phyloP scores from a whole-genome alignment of 139 green algal species.

The Micractinium sp. region DNA sequence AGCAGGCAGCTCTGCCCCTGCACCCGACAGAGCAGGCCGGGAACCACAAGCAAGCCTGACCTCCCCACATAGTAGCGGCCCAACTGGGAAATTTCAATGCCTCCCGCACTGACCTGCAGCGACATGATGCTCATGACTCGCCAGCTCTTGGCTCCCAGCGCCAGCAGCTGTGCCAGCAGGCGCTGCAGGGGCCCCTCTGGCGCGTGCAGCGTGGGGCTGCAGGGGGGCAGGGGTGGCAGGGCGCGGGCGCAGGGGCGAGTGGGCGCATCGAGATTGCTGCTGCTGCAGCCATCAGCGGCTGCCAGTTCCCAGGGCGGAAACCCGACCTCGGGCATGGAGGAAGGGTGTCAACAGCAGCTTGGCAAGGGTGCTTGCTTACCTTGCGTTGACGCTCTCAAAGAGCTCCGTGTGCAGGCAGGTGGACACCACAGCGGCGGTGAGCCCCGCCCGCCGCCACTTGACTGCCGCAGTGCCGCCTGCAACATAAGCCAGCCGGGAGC shows the following conservation, averaged over 20 bases:
- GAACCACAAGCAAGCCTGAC: too few relatives aligned
- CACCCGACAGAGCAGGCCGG: too few relatives aligned
- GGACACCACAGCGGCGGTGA: slow-evolving; percentile 44
- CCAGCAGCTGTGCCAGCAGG: slow-evolving; percentile 15
- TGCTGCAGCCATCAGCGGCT: too few relatives aligned
- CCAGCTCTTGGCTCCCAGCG: slow-evolving; percentile 16
- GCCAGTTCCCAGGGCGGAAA: too few relatives aligned
- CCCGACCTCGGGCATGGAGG: too few relatives aligned
- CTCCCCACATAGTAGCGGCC: too few relatives aligned
- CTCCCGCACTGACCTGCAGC: slow-evolving; percentile 4
- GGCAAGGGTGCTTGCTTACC: not conserved
- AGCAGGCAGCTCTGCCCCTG: too few relatives aligned
- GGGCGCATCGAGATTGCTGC: not conserved
- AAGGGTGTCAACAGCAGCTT: too few relatives aligned
- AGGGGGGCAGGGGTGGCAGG: not conserved
- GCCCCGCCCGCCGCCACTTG: slow-evolving; percentile 11
- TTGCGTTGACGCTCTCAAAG: not conserved
- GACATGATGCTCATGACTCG: not conserved
- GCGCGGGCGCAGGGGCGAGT: not conserved
- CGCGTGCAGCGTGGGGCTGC: not conserved
- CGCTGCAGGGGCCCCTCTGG: not conserved
- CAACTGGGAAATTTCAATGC: too few relatives aligned
- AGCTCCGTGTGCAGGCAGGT: slow-evolving; percentile 54
- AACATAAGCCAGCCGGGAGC: not conserved
- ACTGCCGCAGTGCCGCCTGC: not conserved